Evolutionary conservation across 371 early-diverging fungal genomes (phyloP), one percentile per base, ranked within the genome.

Genomic region (Fennellomyces sp.): DNA sequence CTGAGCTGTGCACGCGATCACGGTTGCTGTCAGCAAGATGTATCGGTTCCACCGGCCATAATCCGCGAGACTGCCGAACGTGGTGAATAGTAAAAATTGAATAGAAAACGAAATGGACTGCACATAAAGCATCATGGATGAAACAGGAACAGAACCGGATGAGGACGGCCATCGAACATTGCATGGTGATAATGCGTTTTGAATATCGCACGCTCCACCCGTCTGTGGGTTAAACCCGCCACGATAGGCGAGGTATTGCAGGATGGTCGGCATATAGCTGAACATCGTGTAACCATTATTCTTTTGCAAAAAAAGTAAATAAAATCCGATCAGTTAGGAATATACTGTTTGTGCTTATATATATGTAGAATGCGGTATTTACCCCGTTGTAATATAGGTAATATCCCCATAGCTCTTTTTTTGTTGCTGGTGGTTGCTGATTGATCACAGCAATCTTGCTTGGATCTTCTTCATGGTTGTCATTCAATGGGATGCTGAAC

Each of bases 301-400:
- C 76, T 78, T 62, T 52, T 45, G 17, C 39, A 4, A 17, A n/a
- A n/a, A 39, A 39, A 15, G 17, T 39, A 11, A 39, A 10, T 39
- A 39, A 39, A 4, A 39, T 6, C 17, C 15, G 6, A n/a, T 39
- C n/a, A 10, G 15, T n/a, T n/a, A n/a, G n/a, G n/a, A n/a, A n/a
- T n/a, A n/a, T n/a, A n/a, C n/a, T n/a, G n/a, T n/a, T n/a, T n/a
- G n/a, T n/a, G n/a, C n/a, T n/a, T n/a, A n/a, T n/a, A n/a, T n/a
- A n/a, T n/a, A n/a, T n/a, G n/a, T n/a, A n/a, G n/a, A n/a, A n/a
- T n/a, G n/a, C n/a, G n/a, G n/a, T 19, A 60, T 64, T 61, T 63
- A 76, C 80, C 13, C 78, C 81, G 60, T 81, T 81, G 53, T 81
- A 81, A 30, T 81, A 81, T 10, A 81, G 68, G 57, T 81, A 81